Evolutionary conservation across 768 basidiomycete genomes (phyloP), one percentile per base, ranked within the genome.

Genomic region (Phaeotremella skinneri): DNA sequence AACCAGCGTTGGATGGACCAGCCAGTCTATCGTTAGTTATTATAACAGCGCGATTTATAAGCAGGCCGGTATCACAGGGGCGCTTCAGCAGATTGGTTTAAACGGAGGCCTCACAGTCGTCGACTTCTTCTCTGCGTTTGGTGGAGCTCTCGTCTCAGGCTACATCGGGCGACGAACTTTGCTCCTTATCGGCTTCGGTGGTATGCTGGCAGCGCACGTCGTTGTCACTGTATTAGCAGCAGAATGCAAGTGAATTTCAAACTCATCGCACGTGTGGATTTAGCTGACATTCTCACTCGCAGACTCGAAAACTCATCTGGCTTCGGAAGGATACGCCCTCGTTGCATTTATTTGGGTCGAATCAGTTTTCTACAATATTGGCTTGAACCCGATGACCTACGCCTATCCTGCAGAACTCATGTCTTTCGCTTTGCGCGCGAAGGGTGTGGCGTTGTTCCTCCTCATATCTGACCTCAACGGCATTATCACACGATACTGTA

Each of bases 1-100:
- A 73, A 84, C 85, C 0, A 87, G 89, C 87, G 88, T 61, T 88
- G 85, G 86, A 26, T 43, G 86, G 66, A 57, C 41, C 48, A 61
- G 66, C 37, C 41, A 49, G 87, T 29, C 83, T 86, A 1, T 86
- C 85, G 2, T 69, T 29, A 50, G 52, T 7, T 67, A 67, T 57
- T 67, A 61, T 53, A 52, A 67, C 31, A 37, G 56, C 27, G 49
- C 56, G 1, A 67, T 66, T 0, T 58, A 66, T 39, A 47, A 14
- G 17, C 61, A 54, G 7, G 67, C 62, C 21, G 70, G 66, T 21
- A 64, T 73, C 58, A 66, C 62, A 31, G 23, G 52, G 37, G n/a
- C 49, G 21, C 51, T 52, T 31, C 41, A 61, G 29, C 32, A 53
- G 29, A 21, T 51, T 41, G 55, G 61, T 34, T 55, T 63, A 58